Percentiles rank a stretch among this genome's conserved stretches.
These are phyloP conservation scores for Babesia sp. DNA, from an alignment of 169 alveolate species.

Conservation along the genomic window DNA sequence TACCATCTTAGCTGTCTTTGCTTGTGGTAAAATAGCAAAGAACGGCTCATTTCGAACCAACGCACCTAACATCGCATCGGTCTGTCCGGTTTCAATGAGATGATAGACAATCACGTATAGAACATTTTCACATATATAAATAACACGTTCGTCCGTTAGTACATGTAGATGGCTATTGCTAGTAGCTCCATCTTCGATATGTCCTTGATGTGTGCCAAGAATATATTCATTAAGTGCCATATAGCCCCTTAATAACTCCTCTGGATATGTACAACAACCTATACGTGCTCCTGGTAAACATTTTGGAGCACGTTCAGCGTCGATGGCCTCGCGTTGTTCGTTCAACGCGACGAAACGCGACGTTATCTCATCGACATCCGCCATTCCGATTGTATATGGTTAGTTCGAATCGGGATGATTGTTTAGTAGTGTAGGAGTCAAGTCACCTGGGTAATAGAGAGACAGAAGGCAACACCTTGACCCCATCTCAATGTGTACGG, in stretches of 20 bases:
- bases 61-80: slow-evolving; percentile 71
- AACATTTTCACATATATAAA: slow-evolving; percentile 55
- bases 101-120: slow-evolving; percentile 52
- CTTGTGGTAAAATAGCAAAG: slow-evolving; percentile 76
- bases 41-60: slow-evolving; percentile 74
- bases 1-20: slow-evolving; percentile 77
- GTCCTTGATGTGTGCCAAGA: slow-evolving; percentile 17
- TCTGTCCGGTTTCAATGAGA: slow-evolving; percentile 63
- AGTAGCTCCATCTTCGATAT: slow-evolving; percentile 1
- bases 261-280: slow-evolving; percentile 66
- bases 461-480: no score
- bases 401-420: no score
- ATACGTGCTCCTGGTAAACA: slow-evolving; percentile 62
- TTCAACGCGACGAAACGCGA: slow-evolving; percentile 33
- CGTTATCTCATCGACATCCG: slow-evolving; percentile 46
- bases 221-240: slow-evolving; percentile 52
- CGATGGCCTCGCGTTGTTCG: slow-evolving; percentile 38
- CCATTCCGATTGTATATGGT: no score
- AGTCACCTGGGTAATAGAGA: no score
- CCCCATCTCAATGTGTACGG: no score
- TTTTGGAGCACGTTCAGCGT: slow-evolving; percentile 37
- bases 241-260: slow-evolving; percentile 36
- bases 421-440: no score
- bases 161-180: slow-evolving; percentile 15
- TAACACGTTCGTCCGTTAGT: slow-evolving; percentile 58